phyloP scores from a whole-genome alignment of 352 stramenopile genomes.

The Pythium dissotocum region DNA sequence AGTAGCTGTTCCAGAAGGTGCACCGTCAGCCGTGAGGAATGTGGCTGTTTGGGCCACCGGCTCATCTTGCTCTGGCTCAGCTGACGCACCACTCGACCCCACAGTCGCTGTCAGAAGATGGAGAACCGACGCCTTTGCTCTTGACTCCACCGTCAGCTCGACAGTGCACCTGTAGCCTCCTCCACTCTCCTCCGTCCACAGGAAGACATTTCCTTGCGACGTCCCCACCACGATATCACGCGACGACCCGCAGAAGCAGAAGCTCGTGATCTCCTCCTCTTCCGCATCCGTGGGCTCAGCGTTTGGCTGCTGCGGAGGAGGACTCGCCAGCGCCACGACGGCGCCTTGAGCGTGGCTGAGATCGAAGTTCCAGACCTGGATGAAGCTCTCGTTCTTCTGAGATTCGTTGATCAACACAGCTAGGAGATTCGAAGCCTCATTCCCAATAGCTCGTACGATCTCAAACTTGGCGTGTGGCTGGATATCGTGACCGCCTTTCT shows the following conservation, averaged over 20 bases:
- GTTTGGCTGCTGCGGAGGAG: background rate
- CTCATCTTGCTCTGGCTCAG: background rate
- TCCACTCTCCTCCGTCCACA: slow-evolving; percentile 37
- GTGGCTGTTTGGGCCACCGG: slow-evolving; percentile 9
- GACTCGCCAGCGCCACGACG: slow-evolving; percentile 34
- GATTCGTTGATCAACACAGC: slow-evolving; percentile 45
- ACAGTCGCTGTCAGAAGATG: slow-evolving; percentile 13
- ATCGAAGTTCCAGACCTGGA: slow-evolving; percentile 80
- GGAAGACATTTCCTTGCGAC: slow-evolving; percentile 40
- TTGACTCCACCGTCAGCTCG: slow-evolving; percentile 2
- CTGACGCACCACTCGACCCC: background rate
- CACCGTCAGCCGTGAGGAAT: slow-evolving; percentile 22
- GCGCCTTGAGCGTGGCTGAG: slow-evolving; percentile 64
- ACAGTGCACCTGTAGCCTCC: slow-evolving; percentile 1
- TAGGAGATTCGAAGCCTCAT: slow-evolving; percentile 49
- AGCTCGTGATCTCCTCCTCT: slow-evolving; percentile 48
- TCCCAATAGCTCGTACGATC: slow-evolving; percentile 52
- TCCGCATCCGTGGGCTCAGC: background rate
- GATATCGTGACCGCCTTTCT: background rate
- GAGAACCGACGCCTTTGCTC: slow-evolving; percentile 9
- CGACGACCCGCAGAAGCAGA: slow-evolving; percentile 50
- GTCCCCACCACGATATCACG: slow-evolving; percentile 55
- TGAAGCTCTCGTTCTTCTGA: slow-evolving; percentile 47
- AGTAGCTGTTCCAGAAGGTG: background rate
- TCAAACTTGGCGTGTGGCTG: slow-evolving; percentile 34